Conservation (phyloP, 345 rosid species). For the Odontarrhena argentea region DNA sequence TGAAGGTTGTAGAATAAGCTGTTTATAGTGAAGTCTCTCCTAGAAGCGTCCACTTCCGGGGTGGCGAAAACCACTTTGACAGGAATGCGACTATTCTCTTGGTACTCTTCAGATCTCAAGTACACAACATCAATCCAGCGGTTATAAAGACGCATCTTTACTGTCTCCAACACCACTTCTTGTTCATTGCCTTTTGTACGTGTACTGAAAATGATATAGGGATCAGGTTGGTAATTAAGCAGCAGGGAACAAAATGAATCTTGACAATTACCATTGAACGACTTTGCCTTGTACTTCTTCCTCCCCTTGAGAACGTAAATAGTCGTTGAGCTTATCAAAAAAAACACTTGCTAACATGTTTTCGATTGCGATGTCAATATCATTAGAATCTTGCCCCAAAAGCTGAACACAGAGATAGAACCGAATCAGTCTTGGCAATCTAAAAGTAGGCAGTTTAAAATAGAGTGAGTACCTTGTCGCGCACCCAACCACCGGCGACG, state of each 20-base stretch:
- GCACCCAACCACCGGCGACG: too few species aligned
- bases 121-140: slow-evolving; percentile 85
- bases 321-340: slow-evolving; percentile 59
- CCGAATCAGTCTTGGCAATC: background rate
- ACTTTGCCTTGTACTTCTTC: slow-evolving; percentile 61
- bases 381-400: slow-evolving; percentile 69
- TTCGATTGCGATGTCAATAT: slow-evolving; percentile 79
- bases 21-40: slow-evolving; percentile 81
- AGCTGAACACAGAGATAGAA: slow-evolving; percentile 43
- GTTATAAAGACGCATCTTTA: slow-evolving; percentile 70
- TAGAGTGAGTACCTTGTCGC: too few species aligned
- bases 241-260: too few species aligned
- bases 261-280: slow-evolving; percentile 35
- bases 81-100: too few species aligned
- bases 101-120: too few species aligned
- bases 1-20: slow-evolving; percentile 84
- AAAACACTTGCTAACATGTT: slow-evolving; percentile 70
- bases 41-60: slow-evolving; percentile 73
- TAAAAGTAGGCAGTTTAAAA: too few species aligned
- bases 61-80: slow-evolving; percentile 49
- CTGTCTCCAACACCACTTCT: slow-evolving; percentile 61
- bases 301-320: slow-evolving; percentile 51
- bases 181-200: slow-evolving; percentile 21
- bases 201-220: slow-evolving; percentile 22
- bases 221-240: too few species aligned